Base-by-base conservation (phyloP, 148 eudicot genomes). In the Diospyros lotus region DNA sequence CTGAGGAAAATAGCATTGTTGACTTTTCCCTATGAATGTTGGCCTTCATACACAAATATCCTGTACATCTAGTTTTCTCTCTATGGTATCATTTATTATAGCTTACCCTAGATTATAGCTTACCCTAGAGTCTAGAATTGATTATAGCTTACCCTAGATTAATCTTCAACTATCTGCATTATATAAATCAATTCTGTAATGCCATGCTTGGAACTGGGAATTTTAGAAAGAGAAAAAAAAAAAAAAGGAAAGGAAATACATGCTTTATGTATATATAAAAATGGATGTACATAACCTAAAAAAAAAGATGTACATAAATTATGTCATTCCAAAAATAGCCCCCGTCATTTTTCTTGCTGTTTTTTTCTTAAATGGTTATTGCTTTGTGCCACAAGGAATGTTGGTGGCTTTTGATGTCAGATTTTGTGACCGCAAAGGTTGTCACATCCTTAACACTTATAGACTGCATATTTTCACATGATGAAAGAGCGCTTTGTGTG, bases 61-160 rank as follows among this genome's bases (percentile, higher is more conserved):
- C 11, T 15, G n/a, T 53, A 52, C 46, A 68, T 39, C 42, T 39
- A 44, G 45, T 69, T 40, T 10, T 18, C 40, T 50, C 56, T 67
- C 56, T 68, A 8, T 28, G 0, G 44, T 50, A 41, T 17, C 17
- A 28, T 46, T 46, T 66, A 43, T 18, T 28, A 1, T 18, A 15
- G 72, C 71, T 69, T 69, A 52, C 44, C 58, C 58, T 28, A 18
- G 2, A 68, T 51, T 17, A 28, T n/a, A n/a, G 12, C 56, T 66
- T 68, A n/a, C 42, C 10, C 17, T 68, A 48, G 10, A 28, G 9
- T 18, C 18, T 55, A 50, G 14, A 15, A 15, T 68, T 44, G 52
- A 11, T 41, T 28, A 1, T 18, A 15, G 72, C 71, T 69, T 69
- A 52, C 44, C 58, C 58, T 28, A 18, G 2, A 68, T 51, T 17